Conservation (phyloP, 129 eudicot genomes). For the Helianthus annuus region HanXRQr2.0-SUNRISE NC_035447.2:108694485-108694984, state of each 20-base stretch:
- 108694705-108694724: conserved; percentile 47
- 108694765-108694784: conserved; percentile 50
- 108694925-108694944: conserved; percentile 48
- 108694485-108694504: conserved; percentile 66
- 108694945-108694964: conserved; percentile 60
- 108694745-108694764: conserved; percentile 44
- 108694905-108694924: conserved; percentile 68
- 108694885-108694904: conserved; percentile 43
- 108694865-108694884: conserved; percentile 40
- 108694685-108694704: conserved; percentile 15
- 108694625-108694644: conserved; percentile 74
- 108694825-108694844: conserved; percentile 65
- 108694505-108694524: conserved; percentile 66
- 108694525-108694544: conserved; percentile 66
- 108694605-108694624: conserved; percentile 57
- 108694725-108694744: conserved; percentile 51
- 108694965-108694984: conserved; percentile 66
- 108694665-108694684: conserved; percentile 60
- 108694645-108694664: conserved; percentile 58
- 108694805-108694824: conserved; percentile 62
- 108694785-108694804: conserved; percentile 45
- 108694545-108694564: conserved; percentile 59
- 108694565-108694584: conserved; percentile 56
- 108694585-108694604: conserved; percentile 59
- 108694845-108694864: conserved; percentile 65